Base-by-base conservation (phyloP, 2,329 filamentous ascomycete genomes). In the Thermothelomyces thermophilus region DNA sequence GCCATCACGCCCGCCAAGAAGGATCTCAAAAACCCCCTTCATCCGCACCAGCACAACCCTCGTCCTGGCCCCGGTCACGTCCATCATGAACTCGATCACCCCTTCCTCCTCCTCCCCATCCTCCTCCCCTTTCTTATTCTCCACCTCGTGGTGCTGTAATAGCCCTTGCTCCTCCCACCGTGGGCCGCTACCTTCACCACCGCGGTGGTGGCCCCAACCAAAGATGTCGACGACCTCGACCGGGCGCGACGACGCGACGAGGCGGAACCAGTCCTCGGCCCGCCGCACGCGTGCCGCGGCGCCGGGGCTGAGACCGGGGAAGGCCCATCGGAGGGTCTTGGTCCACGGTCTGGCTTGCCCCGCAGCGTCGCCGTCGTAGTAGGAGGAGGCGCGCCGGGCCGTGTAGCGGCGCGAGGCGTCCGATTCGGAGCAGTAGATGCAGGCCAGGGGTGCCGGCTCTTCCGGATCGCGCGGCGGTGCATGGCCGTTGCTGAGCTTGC, bases 41-140 rank as follows among this genome's bases (percentile, higher is more conserved):
- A 53, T 42, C 43, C 42, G 35, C 6, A 50, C 28, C n/a, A 56
- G 24, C 13, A 56, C 48, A 10, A 52, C 36, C 39, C 54, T 40
- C 26, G 31, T 45, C 41, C 36, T 24, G 2, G 26, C 40, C 30
- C 51, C 42, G 13, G 44, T 20, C 16, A 16, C 9, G n/a, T 33
- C 36, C 16, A 55, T 46, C 40, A 50, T 31, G n/a, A 56, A 51
- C 26, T 17, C 24, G 17, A 13, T 9, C 10, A 14, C n/a, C 19
- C 30, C 20, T 28, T 16, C 26, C 16, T 5, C 10, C 16, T 16
- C 10, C n/a, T 28, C 31, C 3, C 16, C 33, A 11, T 30, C 42
- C 9, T 17, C 22, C 9, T 20, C 24, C 14, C 20, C 20, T 2
- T 17, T 13, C 14, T n/a, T 3, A 24, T 17, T 13, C 20, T 17